Base-by-base conservation (phyloP, 176 grass and related monocot genomes). In the sorghum (Sorghum bicolor) region DNA sequence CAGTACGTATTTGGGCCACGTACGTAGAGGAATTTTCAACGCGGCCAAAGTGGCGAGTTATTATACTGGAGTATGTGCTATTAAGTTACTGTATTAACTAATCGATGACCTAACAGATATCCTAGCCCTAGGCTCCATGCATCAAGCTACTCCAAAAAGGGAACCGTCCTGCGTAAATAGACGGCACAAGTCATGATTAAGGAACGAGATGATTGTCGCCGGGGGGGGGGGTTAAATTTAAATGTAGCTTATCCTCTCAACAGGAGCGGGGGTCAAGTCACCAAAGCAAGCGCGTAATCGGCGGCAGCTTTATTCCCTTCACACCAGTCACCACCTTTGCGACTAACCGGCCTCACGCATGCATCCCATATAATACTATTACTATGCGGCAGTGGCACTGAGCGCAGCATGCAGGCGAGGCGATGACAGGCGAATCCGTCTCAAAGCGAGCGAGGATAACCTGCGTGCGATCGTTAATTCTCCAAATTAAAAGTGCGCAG, bases 301-400 rank as follows among this genome's bases (percentile, higher is more conserved):
- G 38, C 62, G 53, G 53, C 83, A 89, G 12, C 88, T 90, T 90
- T 86, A 90, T 86, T 79, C 88, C 12, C 79, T 32, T 77, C 79
- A 83, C 2, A 86, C 79, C 53, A 74, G 58, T 67, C 79, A 39
- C 66, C 44, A 32, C 58, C 67, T 90, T 86, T 86, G 83, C 72
- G 78, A 82, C 65, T 65, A 33, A 39, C 60, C n/a, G n/a, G n/a
- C n/a, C 39, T 25, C 65, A 48, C 14, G 10, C 38, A 67, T 64
- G 41, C 25, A 73, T 60, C 22, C 32, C 7, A 38, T 38, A 43
- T 44, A 28, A 28, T 72, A 72, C n/a, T 26, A 8, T 0, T 44
- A 22, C 44, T 16, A 17, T 48, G 15, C 13, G 4, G 45, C 15
- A 17, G 14, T 48, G 45, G 15, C 15, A 48, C 45, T 48, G 45